Percentiles rank a stretch among this genome's conserved stretches.
These are phyloP conservation scores for Hyaloscypha variabilis DNA, from an alignment of 495 filamentous ascomycete species.

Conservation along the genomic window DNA sequence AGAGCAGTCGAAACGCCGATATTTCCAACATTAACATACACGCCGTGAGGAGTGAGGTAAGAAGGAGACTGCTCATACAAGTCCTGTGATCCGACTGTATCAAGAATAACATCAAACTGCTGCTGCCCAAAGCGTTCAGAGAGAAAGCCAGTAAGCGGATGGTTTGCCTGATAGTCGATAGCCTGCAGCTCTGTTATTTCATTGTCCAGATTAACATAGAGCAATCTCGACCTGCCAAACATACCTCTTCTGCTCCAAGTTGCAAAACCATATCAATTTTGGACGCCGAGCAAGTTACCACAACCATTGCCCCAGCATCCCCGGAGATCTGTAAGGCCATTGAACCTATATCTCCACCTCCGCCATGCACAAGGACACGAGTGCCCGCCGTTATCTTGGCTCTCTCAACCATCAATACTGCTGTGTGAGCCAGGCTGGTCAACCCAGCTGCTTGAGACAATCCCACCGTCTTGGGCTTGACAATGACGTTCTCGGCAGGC, in stretches of 20 bases:
- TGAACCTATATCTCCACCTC: constrained; percentile 43
- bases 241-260: constrained; percentile 1
- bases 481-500: constrained; percentile 30
- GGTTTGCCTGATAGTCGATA: neutral
- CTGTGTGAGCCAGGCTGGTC: constrained; percentile 38
- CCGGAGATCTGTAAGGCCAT: constrained; percentile 42
- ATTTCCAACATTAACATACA: neutral
- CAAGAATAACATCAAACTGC: constrained; percentile 2
- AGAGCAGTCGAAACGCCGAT: neutral
- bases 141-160: neutral
- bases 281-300: neutral
- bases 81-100: neutral
- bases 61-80: neutral
- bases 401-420: constrained; percentile 31
- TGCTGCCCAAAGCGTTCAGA: neutral
- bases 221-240: neutral
- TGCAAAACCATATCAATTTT: neutral
- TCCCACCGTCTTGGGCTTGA: constrained; percentile 26
- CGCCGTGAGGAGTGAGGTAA: neutral
- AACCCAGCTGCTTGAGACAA: constrained; percentile 38
- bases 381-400: constrained; percentile 32
- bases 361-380: constrained; percentile 42
- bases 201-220: neutral
- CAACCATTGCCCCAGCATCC: constrained; percentile 14
- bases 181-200: neutral